phyloP scores from a whole-genome alignment of 441 rosid genomes.

The Croton setiger region DNA sequence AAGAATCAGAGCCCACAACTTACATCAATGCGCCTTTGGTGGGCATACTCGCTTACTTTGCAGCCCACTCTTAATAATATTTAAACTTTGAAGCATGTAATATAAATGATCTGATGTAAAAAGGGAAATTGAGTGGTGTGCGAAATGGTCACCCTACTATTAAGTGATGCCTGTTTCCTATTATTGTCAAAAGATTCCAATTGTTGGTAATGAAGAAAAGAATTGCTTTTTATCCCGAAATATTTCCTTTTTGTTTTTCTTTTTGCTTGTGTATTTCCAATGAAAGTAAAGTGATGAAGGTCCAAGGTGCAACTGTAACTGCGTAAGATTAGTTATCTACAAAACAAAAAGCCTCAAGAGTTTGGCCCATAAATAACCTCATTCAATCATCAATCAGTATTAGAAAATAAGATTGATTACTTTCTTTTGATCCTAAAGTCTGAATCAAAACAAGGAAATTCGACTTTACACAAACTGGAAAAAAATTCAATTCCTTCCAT shows the following conservation, averaged over 20 bases:
- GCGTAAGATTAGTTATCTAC: too few species aligned
- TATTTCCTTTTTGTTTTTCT: neutral
- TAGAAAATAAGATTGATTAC: too few species aligned
- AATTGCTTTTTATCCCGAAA: neutral
- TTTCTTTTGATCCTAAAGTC: too few species aligned
- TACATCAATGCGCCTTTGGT: conserved; percentile 91
- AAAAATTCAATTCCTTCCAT: too few species aligned
- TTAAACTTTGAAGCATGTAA: neutral
- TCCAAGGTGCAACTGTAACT: too few species aligned
- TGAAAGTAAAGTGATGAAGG: too few species aligned
- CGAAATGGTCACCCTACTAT: conserved; percentile 47
- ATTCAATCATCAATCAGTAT: too few species aligned
- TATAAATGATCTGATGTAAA: neutral
- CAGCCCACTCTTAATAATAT: conserved; percentile 48
- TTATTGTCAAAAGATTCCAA: conserved; percentile 17
- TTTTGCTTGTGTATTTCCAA: too few species aligned
- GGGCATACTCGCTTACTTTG: conserved; percentile 72
- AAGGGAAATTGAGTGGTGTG: conserved; percentile 34
- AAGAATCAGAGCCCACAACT: conserved; percentile 84
- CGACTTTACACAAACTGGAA: too few species aligned
- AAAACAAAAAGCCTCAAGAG: too few species aligned
- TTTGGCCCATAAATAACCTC: too few species aligned
- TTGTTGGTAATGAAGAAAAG: conserved; percentile 13
- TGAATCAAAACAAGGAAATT: too few species aligned
- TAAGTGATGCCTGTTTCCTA: neutral